phyloP scores from a whole-genome alignment of 23 red algal genomes.

The Gracilaria gracilis region DNA sequence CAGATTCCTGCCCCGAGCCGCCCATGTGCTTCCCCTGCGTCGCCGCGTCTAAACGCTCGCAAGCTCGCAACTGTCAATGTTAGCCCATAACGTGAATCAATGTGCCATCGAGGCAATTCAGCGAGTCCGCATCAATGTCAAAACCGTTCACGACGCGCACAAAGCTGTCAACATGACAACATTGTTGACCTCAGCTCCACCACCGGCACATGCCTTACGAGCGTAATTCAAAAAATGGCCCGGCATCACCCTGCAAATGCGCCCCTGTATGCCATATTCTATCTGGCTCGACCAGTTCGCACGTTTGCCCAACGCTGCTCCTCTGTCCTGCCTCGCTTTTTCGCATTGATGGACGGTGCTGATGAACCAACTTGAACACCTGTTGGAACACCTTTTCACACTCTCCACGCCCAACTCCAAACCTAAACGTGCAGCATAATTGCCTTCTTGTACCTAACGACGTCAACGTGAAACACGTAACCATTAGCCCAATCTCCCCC shows the following conservation, averaged over 20 bases:
- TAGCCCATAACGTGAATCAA: too few relatives aligned
- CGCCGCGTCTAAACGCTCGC: too few relatives aligned
- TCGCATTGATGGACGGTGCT: neutral
- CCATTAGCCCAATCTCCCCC: too few relatives aligned
- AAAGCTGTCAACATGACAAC: neutral
- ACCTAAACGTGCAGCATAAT: too few relatives aligned
- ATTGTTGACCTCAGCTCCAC: neutral
- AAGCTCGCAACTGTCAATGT: too few relatives aligned
- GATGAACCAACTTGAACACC: too few relatives aligned
- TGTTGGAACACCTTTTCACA: too few relatives aligned
- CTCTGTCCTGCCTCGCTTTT: neutral
- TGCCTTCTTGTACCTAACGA: too few relatives aligned
- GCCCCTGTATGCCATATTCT: neutral
- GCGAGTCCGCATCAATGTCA: neutral
- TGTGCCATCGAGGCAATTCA: neutral
- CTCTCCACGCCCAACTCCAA: too few relatives aligned
- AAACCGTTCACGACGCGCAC: neutral
- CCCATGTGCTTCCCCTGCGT: too few relatives aligned
- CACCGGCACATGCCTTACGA: neutral
- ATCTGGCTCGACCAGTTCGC: neutral
- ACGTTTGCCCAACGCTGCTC: neutral
- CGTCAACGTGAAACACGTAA: too few relatives aligned
- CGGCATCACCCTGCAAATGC: neutral
- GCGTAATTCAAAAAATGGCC: slow-evolving; percentile 36
- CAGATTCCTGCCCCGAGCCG: too few relatives aligned